Conservation (phyloP, 169 alveolate species). For the Theileria annulata region DNA sequence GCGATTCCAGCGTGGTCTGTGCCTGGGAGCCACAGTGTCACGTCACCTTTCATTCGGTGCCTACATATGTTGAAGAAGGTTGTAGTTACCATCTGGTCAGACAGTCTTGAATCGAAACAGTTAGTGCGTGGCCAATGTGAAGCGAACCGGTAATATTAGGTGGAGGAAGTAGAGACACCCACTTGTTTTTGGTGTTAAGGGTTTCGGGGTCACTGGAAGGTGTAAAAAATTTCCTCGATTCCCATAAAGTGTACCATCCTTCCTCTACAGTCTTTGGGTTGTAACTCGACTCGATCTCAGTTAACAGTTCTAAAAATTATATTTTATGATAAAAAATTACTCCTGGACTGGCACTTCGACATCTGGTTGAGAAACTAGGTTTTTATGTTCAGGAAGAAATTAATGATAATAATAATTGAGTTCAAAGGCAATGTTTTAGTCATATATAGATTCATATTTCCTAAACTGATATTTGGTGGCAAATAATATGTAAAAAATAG, state of each 20-base stretch:
- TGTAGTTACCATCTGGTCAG: constrained; percentile 87
- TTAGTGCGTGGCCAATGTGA: constrained; percentile 99
- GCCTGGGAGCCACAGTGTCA: constrained; percentile 98
- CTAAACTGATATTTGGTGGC: background rate
- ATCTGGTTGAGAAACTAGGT: background rate
- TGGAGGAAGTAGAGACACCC: constrained; percentile 94
- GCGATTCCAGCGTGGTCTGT: constrained; percentile 99
- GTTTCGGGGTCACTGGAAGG: constrained; percentile 62
- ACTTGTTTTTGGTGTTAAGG: constrained; percentile 73
- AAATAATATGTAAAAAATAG: no score
- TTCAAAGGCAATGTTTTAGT: background rate
- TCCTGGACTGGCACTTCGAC: constrained; percentile 3
- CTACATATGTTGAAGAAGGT: constrained; percentile 15
- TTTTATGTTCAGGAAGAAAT: background rate
- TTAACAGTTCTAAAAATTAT: constrained; percentile 24
- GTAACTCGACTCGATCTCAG: constrained; percentile 86
- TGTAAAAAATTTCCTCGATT: constrained; percentile 81
- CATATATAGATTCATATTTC: background rate
- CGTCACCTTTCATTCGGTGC: constrained; percentile 94
- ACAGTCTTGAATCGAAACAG: constrained; percentile 97
- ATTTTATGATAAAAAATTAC: background rate
- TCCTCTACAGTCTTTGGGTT: constrained; percentile 95
- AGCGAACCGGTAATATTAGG: constrained; percentile 99
- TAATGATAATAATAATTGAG: background rate
- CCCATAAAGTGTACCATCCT: constrained; percentile 96